Conservation (phyloP, 352 stramenopile genomes). For the Globisporangium echinulatum region DNA sequence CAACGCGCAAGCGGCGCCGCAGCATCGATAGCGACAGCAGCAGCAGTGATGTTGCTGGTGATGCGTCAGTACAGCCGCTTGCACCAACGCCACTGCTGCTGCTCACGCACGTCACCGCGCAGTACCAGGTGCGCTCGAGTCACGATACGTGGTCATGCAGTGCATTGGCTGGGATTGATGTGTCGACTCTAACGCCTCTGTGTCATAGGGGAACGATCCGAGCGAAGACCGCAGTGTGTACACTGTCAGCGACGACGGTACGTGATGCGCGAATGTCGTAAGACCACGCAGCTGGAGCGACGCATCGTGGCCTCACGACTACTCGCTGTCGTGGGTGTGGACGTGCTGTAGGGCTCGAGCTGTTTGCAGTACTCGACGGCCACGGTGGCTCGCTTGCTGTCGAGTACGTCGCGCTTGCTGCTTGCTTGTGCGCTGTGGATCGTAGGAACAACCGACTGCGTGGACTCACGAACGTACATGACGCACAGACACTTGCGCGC, state of each 20-base stretch:
- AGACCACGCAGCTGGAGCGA: too few relatives aligned
- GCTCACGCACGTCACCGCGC: constrained; percentile 35
- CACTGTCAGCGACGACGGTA: constrained; percentile 20
- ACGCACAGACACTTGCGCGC: constrained; percentile 23
- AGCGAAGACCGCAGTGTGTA: constrained; percentile 65
- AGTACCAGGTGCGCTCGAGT: constrained; percentile 39
- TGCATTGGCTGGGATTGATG: not conserved
- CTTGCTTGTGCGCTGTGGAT: not conserved
- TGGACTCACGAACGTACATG: too few relatives aligned
- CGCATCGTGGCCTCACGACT: too few relatives aligned
- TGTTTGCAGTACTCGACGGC: constrained; percentile 61
- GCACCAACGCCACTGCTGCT: constrained; percentile 4
- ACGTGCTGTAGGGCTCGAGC: constrained; percentile 23
- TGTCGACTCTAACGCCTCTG: not conserved
- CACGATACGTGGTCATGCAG: not conserved
- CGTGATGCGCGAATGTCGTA: constrained; percentile 11
- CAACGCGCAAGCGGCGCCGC: constrained; percentile 5
- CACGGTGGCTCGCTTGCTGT: constrained; percentile 62
- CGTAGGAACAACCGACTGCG: not conserved
- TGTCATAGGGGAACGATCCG: constrained; percentile 42
- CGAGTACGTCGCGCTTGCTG: constrained; percentile 29
- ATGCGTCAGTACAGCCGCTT: too few relatives aligned
- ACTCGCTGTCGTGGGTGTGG: not conserved
- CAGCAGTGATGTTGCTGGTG: not conserved
- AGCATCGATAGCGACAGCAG: constrained; percentile 1